These are phyloP conservation scores for Paramecium pentaurelia DNA, from an alignment of 73 alveolate genomes.

Conservation along the genomic window DNA sequence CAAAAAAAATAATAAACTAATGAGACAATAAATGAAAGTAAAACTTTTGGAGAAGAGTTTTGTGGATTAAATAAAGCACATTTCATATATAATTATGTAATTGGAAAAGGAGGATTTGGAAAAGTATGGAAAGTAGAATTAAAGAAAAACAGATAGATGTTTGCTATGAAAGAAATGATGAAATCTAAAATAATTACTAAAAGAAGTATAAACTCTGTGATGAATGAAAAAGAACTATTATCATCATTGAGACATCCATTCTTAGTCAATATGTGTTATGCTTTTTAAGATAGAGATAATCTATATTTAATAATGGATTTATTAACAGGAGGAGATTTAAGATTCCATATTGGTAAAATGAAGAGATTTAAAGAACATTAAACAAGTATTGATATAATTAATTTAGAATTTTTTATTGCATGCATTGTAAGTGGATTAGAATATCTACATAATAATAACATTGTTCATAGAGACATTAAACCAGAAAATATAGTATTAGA, in stretches of 20 bases:
- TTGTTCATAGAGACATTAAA: slow-evolving; percentile 94
- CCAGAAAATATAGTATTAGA: slow-evolving; percentile 97
- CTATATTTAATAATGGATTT: slow-evolving; percentile 86
- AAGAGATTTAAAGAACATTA: slow-evolving; percentile 86
- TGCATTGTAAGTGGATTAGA: slow-evolving; percentile 83
- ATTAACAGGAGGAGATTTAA: slow-evolving; percentile 93
- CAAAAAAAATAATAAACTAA: background rate
- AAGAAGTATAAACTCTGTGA: slow-evolving; percentile 57
- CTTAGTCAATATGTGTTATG: slow-evolving; percentile 89
- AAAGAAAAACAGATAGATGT: slow-evolving; percentile 62
- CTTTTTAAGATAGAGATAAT: slow-evolving; percentile 91
- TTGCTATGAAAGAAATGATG: slow-evolving; percentile 65
- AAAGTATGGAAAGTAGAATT: slow-evolving; percentile 87
- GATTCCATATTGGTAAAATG: slow-evolving; percentile 82
- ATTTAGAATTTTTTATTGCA: slow-evolving; percentile 84
- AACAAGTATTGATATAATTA: slow-evolving; percentile 69
- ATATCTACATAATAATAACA: slow-evolving; percentile 86
- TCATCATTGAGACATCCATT: slow-evolving; percentile 61
- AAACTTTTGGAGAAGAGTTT: background rate
- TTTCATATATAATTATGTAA: slow-evolving; percentile 71
- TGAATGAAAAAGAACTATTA: slow-evolving; percentile 57
- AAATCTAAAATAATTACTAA: slow-evolving; percentile 55
- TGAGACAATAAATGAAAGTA: background rate
- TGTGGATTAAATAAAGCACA: slow-evolving; percentile 60
- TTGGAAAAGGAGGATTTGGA: slow-evolving; percentile 91